phyloP scores from a whole-genome alignment of 768 basidiomycete species.

The Gyrodon lividus region DNA sequence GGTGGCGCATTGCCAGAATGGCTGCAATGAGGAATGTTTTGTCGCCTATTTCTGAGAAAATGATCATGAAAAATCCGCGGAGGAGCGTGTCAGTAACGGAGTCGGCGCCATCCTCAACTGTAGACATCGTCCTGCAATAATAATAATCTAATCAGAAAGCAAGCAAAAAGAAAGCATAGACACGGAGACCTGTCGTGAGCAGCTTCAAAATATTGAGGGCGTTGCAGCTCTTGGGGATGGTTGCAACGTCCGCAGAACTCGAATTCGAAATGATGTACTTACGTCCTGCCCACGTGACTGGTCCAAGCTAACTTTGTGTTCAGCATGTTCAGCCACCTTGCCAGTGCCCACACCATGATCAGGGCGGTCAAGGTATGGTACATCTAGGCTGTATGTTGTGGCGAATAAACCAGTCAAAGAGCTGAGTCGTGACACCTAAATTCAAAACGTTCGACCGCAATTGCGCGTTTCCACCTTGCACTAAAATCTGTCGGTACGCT shows the following conservation, averaged over 20 bases:
- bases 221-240: background rate
- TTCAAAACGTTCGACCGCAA: no score
- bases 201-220: background rate
- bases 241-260: background rate
- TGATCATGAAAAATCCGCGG: slow-evolving; percentile 88
- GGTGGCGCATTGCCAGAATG: slow-evolving; percentile 91
- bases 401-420: background rate
- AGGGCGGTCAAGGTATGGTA: background rate
- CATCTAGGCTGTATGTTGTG: background rate
- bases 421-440: no score
- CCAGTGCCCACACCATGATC: background rate
- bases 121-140: slow-evolving; percentile 17
- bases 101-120: slow-evolving; percentile 11
- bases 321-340: no score
- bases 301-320: no score
- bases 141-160: background rate
- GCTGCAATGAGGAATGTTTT: slow-evolving; percentile 91
- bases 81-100: slow-evolving; percentile 48
- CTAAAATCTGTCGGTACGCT: no score
- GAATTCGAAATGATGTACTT: background rate
- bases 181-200: slow-evolving; percentile 3
- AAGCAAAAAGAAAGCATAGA: background rate
- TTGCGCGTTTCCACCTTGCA: no score
- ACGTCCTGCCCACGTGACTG: background rate
- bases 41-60: slow-evolving; percentile 93